A percentile compares a stretch with the other conserved stretches of the same genome.
Evolutionary conservation across 768 basidiomycete genomes (phyloP).

Genomic region (Austroboletus festivus): DNA sequence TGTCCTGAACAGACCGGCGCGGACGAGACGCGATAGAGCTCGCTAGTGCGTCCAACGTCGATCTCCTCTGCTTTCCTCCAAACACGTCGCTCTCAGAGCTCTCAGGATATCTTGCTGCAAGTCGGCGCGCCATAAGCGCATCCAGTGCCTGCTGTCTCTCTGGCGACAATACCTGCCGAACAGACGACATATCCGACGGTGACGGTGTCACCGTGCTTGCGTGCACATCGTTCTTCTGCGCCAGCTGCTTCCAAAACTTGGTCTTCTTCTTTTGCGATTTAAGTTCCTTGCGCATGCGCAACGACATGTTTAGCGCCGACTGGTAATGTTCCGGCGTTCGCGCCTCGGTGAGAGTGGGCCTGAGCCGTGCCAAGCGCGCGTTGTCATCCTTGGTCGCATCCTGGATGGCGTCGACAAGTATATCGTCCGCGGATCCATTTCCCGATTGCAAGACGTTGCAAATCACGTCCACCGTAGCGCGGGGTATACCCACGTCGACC

Average conservation of each 20-base stretch:
- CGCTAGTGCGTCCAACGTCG: conserved; percentile 18
- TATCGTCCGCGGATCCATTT: conserved; percentile 38
- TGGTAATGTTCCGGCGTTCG: conserved; percentile 43
- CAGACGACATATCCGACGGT: conserved; percentile 30
- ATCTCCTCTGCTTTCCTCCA: conserved; percentile 16
- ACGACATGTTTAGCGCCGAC: conserved; percentile 43
- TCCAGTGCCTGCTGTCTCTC: conserved; percentile 36
- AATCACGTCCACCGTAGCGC: conserved; percentile 20
- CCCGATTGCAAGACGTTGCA: conserved; percentile 21
- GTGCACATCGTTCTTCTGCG: conserved; percentile 30
- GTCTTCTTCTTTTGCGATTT: conserved; percentile 40
- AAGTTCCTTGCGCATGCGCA: conserved; percentile 44
- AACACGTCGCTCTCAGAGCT: conserved; percentile 23
- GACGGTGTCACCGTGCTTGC: conserved; percentile 26
- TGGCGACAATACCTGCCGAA: conserved; percentile 22
- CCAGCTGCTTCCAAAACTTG: conserved; percentile 47
- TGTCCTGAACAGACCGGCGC: conserved; percentile 15
- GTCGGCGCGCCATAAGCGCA: conserved; percentile 33
- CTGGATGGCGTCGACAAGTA: conserved; percentile 42
- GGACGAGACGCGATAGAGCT: conserved; percentile 24
- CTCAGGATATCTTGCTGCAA: conserved; percentile 8
- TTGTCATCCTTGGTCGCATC: conserved; percentile 37
- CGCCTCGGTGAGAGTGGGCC: conserved; percentile 33
- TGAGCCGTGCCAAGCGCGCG: conserved; percentile 43
- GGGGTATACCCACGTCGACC: conserved; percentile 28